A percentile compares a stretch with the other conserved stretches of the same genome.
These are phyloP conservation scores for Syzygium aromaticum DNA, from an alignment of 345 rosid species.

Conservation along the genomic window DNA sequence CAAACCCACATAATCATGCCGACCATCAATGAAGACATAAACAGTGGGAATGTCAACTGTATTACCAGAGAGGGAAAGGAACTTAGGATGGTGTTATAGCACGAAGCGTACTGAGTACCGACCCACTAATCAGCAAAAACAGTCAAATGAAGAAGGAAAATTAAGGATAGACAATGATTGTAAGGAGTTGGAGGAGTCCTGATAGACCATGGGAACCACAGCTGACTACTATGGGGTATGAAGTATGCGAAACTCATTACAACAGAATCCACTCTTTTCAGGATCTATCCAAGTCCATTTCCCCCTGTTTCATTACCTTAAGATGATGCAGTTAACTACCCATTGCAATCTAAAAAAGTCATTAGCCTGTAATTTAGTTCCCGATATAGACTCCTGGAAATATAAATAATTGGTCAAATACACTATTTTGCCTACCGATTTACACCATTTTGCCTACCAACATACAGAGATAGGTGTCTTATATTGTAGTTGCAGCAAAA, in stretches of 20 bases:
- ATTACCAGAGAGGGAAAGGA: neutral
- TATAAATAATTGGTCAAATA: neutral
- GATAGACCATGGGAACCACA: neutral
- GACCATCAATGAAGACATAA: neutral
- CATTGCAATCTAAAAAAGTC: neutral
- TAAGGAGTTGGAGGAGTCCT: neutral
- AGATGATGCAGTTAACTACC: neutral
- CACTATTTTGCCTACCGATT: neutral
- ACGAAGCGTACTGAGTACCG: neutral
- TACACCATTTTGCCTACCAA: neutral
- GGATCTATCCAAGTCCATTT: neutral
- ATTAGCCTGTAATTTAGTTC: neutral
- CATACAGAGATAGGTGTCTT: neutral
- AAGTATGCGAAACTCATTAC: neutral
- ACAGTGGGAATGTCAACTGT: neutral
- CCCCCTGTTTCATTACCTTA: neutral
- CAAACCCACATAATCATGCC: neutral
- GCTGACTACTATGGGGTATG: neutral
- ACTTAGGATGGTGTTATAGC: neutral
- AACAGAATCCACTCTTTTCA: neutral
- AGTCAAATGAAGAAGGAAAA: neutral
- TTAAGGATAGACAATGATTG: neutral
- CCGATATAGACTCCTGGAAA: neutral
- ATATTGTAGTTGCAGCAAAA: neutral
- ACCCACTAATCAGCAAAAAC: neutral